Percentiles rank a stretch among this genome's conserved stretches.
Conservation (phyloP, 257 asterid species). For the Datura wrightii region DNA sequence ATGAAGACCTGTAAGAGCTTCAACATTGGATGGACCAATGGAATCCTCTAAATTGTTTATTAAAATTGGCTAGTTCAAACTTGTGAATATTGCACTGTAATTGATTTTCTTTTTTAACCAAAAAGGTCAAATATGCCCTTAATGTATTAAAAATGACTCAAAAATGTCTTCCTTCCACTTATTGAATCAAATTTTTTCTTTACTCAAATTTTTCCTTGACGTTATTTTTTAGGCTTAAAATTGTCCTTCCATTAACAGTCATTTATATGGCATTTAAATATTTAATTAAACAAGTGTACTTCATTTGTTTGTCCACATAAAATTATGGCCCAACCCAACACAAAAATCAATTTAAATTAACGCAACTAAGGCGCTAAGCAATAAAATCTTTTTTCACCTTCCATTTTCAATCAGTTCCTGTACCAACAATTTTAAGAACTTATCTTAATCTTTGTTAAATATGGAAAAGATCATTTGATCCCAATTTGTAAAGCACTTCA, state of each 20-base stretch:
- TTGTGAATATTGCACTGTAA: neutral
- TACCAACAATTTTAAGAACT: too few species aligned
- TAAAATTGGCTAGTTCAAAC: neutral
- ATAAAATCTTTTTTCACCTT: too few species aligned
- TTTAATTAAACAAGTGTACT: too few species aligned
- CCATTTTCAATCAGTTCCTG: too few species aligned
- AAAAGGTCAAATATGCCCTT: neutral
- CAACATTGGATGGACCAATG: neutral
- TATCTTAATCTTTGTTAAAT: too few species aligned
- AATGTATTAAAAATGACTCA: neutral
- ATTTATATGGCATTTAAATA: too few species aligned
- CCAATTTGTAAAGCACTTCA: neutral
- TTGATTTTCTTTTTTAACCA: neutral
- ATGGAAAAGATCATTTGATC: neutral
- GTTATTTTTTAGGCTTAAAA: neutral
- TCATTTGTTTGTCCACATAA: too few species aligned
- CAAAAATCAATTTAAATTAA: too few species aligned
- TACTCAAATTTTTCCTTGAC: neutral
- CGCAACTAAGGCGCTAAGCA: too few species aligned
- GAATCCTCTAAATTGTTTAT: neutral
- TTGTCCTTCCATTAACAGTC: neutral
- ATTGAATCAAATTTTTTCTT: neutral
- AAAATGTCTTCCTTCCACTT: neutral
- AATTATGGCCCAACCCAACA: too few species aligned
- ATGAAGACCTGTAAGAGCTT: conserved; percentile 6